Conservation (phyloP, 2,329 filamentous ascomycete species). For the Pseudopithomyces chartarum region DNA sequence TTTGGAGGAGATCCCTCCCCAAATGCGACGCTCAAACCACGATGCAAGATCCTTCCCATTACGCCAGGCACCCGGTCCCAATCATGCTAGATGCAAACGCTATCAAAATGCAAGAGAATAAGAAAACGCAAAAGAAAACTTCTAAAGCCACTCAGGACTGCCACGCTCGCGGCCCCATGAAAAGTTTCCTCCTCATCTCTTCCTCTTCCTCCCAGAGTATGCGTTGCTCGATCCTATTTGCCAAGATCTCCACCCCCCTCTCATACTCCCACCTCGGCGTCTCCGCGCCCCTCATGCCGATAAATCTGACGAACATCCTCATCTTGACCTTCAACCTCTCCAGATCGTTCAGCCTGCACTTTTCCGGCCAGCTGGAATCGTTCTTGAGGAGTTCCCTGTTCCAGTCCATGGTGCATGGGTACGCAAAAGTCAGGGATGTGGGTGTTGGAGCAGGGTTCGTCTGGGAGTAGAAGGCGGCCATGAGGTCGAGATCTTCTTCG, state of each 20-base stretch:
- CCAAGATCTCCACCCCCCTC: slow-evolving; percentile 43
- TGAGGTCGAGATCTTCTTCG: slow-evolving; percentile 69
- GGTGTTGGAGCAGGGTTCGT: slow-evolving; percentile 44
- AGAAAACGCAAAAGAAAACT: background rate
- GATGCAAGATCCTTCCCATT: slow-evolving; percentile 13
- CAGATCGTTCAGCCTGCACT: slow-evolving; percentile 39
- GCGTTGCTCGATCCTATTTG: slow-evolving; percentile 30
- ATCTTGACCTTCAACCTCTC: slow-evolving; percentile 62
- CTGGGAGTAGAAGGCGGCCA: slow-evolving; percentile 77
- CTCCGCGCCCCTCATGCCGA: slow-evolving; percentile 69
- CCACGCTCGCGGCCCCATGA: slow-evolving; percentile 9
- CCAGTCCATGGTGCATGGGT: slow-evolving; percentile 74
- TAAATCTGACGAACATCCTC: slow-evolving; percentile 73
- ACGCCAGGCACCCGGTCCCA: background rate
- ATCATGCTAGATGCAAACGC: background rate
- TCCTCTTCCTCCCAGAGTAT: slow-evolving; percentile 23
- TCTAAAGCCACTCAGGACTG: slow-evolving; percentile 2
- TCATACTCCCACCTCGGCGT: slow-evolving; percentile 56
- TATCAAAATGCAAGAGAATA: background rate
- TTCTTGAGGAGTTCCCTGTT: slow-evolving; percentile 46
- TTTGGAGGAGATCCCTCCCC: too few species aligned
- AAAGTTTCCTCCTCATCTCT: slow-evolving; percentile 16
- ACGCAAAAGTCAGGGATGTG: slow-evolving; percentile 48
- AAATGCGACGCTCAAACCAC: too few species aligned
- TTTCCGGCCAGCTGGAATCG: slow-evolving; percentile 17